Base-by-base conservation (phyloP, 768 basidiomycete genomes). In the Paxillus involutus region DNA sequence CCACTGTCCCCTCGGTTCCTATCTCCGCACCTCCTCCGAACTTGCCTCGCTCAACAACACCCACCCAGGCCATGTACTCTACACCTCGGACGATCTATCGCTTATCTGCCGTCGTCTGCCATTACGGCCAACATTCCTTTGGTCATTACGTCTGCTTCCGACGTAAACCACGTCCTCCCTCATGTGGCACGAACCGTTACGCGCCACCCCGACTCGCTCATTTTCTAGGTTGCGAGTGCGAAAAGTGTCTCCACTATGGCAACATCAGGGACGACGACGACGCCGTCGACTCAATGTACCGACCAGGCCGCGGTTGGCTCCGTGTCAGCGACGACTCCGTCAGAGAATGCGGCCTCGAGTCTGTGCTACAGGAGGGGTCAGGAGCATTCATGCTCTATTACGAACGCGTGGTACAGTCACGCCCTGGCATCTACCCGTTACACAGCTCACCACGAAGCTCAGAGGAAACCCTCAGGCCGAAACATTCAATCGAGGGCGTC, bases 111-210 rank as follows among this genome's bases (percentile, higher is more conserved):
- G 85, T 91, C 30, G 94, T 98, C 14, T 93, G 93, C 61, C 96
- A 98, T 70, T 96, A 86, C 65, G 96, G 96, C 13, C 84, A 86
- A 50, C 94, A 97, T 65, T 88, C 88, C 4, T 95, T 90, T 65
- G 96, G 96, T 6, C 96, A 99, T 67, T 99, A 96, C 67, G 83
- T 98, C 59, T 93, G 90, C 60, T 96, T 86, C 67, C 81, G 97
- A 14, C 79, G 95, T 44, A 91, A 88, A 70, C 94, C 94, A 0
- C 78, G 79, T 36, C 77, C 76, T 39, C 64, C 72, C 14, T 62
- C 71, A 3, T 60, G 71, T 21, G 74, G 73, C 2, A 51, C 68
- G 12, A 73, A 70, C 54, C 80, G 77, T 55, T 71, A 71, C 59
- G 63, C 63, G 24, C 70, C 76, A 32, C 73, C 77, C 53, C 69